Evolutionary conservation across 768 basidiomycete species (phyloP).

Genomic region (Clitopilus hobsonii): DNA sequence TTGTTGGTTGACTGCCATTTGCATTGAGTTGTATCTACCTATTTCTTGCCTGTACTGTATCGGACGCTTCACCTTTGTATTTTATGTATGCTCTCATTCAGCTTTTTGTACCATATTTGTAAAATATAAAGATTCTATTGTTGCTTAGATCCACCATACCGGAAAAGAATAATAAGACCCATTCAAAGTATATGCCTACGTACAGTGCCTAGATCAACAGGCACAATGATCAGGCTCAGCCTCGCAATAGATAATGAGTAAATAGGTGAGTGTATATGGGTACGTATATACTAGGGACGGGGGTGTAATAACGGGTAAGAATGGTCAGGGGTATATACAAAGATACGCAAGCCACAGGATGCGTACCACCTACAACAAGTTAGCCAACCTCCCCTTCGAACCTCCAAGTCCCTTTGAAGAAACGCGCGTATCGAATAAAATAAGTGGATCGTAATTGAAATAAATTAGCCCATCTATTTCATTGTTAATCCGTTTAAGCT

Average conservation of each 20-base stretch:
- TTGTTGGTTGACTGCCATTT: conserved; percentile 48
- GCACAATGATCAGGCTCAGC: background rate
- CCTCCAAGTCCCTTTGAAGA: background rate
- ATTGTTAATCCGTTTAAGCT: too few species aligned
- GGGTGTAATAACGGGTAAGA: background rate
- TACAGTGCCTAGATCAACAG: background rate
- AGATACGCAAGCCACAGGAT: background rate
- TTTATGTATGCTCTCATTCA: background rate
- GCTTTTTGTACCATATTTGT: background rate
- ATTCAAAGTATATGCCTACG: background rate
- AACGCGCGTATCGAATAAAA: background rate
- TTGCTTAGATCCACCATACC: too few species aligned
- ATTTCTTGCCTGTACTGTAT: background rate
- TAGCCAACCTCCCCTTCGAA: background rate
- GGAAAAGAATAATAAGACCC: too few species aligned
- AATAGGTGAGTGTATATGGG: background rate
- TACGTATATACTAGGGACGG: background rate
- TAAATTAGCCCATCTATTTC: background rate
- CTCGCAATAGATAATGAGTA: background rate
- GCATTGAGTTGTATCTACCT: conserved; percentile 19
- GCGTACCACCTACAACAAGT: background rate
- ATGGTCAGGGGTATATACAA: background rate
- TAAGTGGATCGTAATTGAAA: background rate
- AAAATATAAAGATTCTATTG: too few species aligned
- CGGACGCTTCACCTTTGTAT: background rate